Evolutionary conservation across 768 basidiomycete genomes (phyloP).

Genomic region (Mrakia blollopis): DNA sequence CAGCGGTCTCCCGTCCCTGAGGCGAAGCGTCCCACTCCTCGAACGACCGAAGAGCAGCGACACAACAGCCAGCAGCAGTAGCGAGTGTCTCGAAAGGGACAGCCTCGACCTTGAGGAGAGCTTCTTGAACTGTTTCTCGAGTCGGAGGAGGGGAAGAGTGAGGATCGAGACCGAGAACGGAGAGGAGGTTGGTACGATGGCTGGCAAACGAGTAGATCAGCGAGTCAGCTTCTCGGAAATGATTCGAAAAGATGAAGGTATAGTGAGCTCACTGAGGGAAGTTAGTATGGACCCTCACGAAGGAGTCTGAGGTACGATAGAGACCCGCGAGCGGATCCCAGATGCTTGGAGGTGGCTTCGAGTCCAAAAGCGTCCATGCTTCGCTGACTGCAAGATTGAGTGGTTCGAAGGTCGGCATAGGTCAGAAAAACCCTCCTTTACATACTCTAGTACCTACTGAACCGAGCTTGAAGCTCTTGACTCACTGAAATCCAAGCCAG

Average conservation of each 20-base stretch:
- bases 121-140: constrained; percentile 44
- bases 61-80: constrained; percentile 51
- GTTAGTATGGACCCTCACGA: constrained; percentile 59
- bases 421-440: no score
- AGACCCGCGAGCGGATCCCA: constrained; percentile 46
- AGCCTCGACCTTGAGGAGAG: constrained; percentile 49
- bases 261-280: constrained; percentile 50
- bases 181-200: constrained; percentile 53
- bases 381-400: neutral
- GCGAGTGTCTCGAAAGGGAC: constrained; percentile 53
- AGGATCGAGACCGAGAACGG: constrained; percentile 44
- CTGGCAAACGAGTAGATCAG: neutral
- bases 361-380: neutral
- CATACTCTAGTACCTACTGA: no score
- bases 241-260: no score
- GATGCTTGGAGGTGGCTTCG: neutral
- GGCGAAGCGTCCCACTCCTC: constrained; percentile 49
- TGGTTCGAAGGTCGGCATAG: no score
- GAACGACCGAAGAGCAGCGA: constrained; percentile 52
- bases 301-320: constrained; percentile 55
- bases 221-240: neutral
- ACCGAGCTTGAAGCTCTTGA: no score
- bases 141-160: constrained; percentile 43
- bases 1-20: neutral
- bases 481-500: constrained; percentile 14